A percentile compares a stretch with the other conserved stretches of the same genome.
Conservation (phyloP, 2,329 filamentous ascomycete genomes). For the Diaporthe ampelina region DNA sequence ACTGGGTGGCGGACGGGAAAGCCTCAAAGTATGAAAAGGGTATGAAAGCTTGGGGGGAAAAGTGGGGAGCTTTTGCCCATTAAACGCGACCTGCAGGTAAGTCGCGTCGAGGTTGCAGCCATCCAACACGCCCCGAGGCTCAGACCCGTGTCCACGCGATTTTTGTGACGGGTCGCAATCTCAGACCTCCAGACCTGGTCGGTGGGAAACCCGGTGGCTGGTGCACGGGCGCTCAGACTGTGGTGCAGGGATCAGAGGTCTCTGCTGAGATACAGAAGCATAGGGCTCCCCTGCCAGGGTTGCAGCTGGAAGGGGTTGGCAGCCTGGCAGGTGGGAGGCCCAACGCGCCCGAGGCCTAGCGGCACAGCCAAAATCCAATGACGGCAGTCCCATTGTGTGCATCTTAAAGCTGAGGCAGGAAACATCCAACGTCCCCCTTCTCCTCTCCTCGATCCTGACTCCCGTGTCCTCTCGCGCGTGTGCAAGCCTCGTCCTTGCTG, state of each 20-base stretch:
- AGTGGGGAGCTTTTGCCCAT: slow-evolving; percentile 33
- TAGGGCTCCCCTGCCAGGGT: slow-evolving; percentile 23
- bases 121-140: slow-evolving; percentile 25
- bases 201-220: slow-evolving; percentile 11
- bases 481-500: slow-evolving; percentile 35
- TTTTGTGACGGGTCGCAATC: slow-evolving; percentile 34
- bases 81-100: slow-evolving; percentile 39
- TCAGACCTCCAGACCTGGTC: neutral
- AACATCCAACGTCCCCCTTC: slow-evolving; percentile 23
- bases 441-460: slow-evolving; percentile 12
- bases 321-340: slow-evolving; percentile 6
- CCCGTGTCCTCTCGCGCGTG: slow-evolving; percentile 11
- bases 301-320: slow-evolving; percentile 17
- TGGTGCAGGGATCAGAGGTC: neutral
- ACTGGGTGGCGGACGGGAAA: slow-evolving; percentile 16
- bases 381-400: slow-evolving; percentile 28
- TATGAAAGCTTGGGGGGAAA: slow-evolving; percentile 13
- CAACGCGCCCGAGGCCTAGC: slow-evolving; percentile 29
- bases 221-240: neutral
- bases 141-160: slow-evolving; percentile 33
- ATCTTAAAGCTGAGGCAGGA: slow-evolving; percentile 31
- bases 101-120: slow-evolving; percentile 22
- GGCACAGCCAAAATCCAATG: slow-evolving; percentile 31
- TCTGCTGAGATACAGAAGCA: slow-evolving; percentile 32
- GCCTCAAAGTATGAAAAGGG: slow-evolving; percentile 23